A percentile compares a stretch with the other conserved stretches of the same genome.
These are phyloP conservation scores for Chlamydomonas incerta DNA, from an alignment of 139 green algal genomes.

Conservation along the genomic window DNA sequence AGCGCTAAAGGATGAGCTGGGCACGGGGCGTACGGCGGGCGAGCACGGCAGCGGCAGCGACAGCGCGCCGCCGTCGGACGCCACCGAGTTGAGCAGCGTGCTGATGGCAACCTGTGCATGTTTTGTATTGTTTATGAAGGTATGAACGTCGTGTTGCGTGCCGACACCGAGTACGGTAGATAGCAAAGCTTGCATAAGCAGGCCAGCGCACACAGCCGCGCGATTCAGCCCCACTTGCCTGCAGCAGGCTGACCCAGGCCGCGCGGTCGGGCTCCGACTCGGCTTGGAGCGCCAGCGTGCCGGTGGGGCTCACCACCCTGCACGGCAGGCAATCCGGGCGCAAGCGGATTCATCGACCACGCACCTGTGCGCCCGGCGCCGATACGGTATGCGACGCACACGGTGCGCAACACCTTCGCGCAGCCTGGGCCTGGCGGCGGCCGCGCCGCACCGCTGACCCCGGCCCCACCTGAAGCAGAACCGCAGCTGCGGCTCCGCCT, in stretches of 20 bases:
- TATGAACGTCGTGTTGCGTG: no score
- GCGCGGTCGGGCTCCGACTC: conserved; percentile 80
- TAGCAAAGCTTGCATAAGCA: no score
- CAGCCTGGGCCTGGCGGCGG: no score
- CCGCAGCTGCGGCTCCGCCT: conserved; percentile 70
- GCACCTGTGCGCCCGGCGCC: no score
- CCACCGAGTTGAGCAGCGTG: conserved; percentile 61
- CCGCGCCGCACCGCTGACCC: no score
- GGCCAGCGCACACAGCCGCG: not conserved
- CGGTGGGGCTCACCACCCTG: conserved; percentile 82
- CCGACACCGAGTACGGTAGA: no score
- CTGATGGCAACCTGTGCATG: conserved; percentile 58
- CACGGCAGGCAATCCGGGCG: no score
- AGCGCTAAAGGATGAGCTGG: not conserved
- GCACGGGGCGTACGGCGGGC: not conserved
- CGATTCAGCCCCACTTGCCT: not conserved
- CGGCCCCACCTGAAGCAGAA: conserved; percentile 74
- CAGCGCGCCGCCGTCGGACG: not conserved
- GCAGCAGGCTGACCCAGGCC: conserved; percentile 79
- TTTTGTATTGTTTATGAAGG: no score
- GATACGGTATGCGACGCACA: no score
- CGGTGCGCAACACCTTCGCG: no score
- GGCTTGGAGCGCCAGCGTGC: conserved; percentile 78
- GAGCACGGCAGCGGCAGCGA: not conserved
- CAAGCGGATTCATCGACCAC: no score